Percentiles rank a stretch among this genome's conserved stretches.
Evolutionary conservation across 495 filamentous ascomycete species (phyloP).

Genomic region (Penicillium canariense): DNA sequence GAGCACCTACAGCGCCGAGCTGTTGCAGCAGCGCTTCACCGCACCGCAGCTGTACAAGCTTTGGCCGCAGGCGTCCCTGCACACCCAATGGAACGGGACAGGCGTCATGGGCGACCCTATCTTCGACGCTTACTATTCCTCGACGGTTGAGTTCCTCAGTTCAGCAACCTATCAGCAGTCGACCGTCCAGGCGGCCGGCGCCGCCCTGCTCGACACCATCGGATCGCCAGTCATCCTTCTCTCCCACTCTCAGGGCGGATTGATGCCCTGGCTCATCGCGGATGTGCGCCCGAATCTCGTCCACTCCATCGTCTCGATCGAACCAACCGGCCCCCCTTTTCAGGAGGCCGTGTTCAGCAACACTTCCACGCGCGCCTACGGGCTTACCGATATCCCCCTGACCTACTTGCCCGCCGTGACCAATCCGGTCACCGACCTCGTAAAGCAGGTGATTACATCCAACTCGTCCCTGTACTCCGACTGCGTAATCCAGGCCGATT

Average conservation of each 20-base stretch:
- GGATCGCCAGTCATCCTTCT: slow-evolving; percentile 45
- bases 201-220: slow-evolving; percentile 47
- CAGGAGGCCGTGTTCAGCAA: slow-evolving; percentile 29
- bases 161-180: slow-evolving; percentile 38
- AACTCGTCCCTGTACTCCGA: slow-evolving; percentile 17
- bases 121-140: slow-evolving; percentile 48
- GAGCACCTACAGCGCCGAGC: slow-evolving; percentile 30
- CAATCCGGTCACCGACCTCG: slow-evolving; percentile 26
- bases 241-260: slow-evolving; percentile 53
- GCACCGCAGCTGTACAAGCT: slow-evolving; percentile 31
- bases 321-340: slow-evolving; percentile 56
- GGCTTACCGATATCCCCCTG: slow-evolving; percentile 49
- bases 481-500: slow-evolving; percentile 47
- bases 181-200: slow-evolving; percentile 43
- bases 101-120: slow-evolving; percentile 40
- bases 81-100: slow-evolving; percentile 51
- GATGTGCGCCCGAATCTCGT: slow-evolving; percentile 48
- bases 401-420: slow-evolving; percentile 47
- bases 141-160: slow-evolving; percentile 38
- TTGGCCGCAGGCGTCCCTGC: slow-evolving; percentile 45
- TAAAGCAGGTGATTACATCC: slow-evolving; percentile 25
- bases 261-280: slow-evolving; percentile 47
- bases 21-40: slow-evolving; percentile 41
- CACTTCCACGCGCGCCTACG: slow-evolving; percentile 33
- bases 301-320: slow-evolving; percentile 48